Base-by-base conservation (phyloP, 1,139 yeast species). In the Taphrina pruni region DNA sequence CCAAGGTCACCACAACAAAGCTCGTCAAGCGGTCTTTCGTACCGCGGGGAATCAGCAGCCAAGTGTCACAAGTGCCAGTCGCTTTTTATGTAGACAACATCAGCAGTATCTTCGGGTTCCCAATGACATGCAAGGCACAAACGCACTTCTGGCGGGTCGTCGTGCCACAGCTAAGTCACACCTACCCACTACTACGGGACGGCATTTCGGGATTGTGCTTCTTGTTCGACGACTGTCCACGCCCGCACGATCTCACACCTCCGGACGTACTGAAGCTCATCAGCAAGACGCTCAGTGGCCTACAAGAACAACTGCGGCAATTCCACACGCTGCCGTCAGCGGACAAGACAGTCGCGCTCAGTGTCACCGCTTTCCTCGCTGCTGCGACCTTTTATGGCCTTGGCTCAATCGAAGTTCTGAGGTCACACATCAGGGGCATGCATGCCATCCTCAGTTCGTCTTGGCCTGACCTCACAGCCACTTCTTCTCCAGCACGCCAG, bases 311-410 rank as follows among this genome's bases (percentile, higher is more conserved):
- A 32, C 35, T 58, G 26, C 50, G 11, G 20, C 39, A 45, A 7
- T 38, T 39, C n/a, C 41, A 32, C 26, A 26, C 17, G 14, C 12
- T 45, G 12, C 26, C 9, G n/a, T 17, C 39, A 17, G 43, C 35
- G 26, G 62, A 58, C 21, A 58, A 45, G 35, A 14, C 45, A 14
- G 51, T 39, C 54, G 7, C 54, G 17, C 26, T 58, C 8, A 26
- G 26, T 48, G 54, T 58, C 54, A 32, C 43, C 12, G 17, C 52
- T 11, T 45, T 58, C 26, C 54, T 58, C 6, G 62, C 62, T 11
- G 62, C 45, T 20, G 62, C 43, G 43, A 58, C 62, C 9, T 58
- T 58, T 41, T 32, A n/a, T 20, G 62, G 62, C 43, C 41, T 58
- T 12, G 62, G 52, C 54, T 45, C 62, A 4, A 26, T 46, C 6